Evolutionary conservation across 108 stramenopile species (phyloP).

Genomic region (Tribonema minus): DNA sequence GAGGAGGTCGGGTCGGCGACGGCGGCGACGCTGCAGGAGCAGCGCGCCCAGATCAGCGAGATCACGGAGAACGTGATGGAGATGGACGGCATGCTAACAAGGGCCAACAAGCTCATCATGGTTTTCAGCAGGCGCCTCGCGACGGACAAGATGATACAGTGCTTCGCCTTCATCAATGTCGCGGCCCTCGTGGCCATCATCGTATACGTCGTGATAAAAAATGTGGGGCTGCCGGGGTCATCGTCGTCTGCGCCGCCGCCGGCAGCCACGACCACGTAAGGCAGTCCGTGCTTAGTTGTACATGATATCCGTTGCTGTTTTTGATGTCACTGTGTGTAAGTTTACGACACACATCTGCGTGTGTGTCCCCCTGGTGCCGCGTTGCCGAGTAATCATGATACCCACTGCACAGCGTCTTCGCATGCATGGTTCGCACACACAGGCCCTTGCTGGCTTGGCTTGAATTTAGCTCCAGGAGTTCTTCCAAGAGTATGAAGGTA

Average conservation of each 20-base stretch:
- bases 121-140: constrained; percentile 87
- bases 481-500: too few relatives aligned
- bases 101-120: constrained; percentile 83
- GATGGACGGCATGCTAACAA: constrained; percentile 74
- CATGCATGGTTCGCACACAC: too few relatives aligned
- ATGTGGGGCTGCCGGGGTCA: constrained; percentile 19
- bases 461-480: too few relatives aligned
- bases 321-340: too few relatives aligned
- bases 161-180: constrained; percentile 79
- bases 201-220: constrained; percentile 68
- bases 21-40: constrained; percentile 65
- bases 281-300: too few relatives aligned
- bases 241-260: neutral
- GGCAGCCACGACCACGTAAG: too few relatives aligned
- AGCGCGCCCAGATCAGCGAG: constrained; percentile 73
- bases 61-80: constrained; percentile 80
- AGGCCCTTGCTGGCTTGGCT: too few relatives aligned
- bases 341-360: too few relatives aligned
- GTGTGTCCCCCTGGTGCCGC: too few relatives aligned
- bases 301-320: too few relatives aligned
- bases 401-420: too few relatives aligned
- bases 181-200: constrained; percentile 74
- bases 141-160: constrained; percentile 87
- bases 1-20: constrained; percentile 37
- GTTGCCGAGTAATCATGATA: too few relatives aligned